These are phyloP conservation scores for Spiromastix sp. DNA, from an alignment of 2,329 filamentous ascomycete genomes.

Conservation along the genomic window DNA sequence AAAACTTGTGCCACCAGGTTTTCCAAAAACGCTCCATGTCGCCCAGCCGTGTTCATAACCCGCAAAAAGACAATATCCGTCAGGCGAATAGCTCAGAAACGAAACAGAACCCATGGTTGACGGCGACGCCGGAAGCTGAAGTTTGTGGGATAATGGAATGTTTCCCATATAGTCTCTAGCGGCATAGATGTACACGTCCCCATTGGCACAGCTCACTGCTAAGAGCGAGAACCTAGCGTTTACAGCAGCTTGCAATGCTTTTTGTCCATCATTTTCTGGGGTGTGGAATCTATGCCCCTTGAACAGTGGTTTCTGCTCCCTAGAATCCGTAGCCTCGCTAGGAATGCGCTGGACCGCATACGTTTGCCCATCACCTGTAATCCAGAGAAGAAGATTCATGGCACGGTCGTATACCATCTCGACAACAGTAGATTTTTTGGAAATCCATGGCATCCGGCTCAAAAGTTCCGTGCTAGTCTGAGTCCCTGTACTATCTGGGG, in stretches of 20 bases:
- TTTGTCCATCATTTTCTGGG: conserved; percentile 49
- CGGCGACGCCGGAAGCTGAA: conserved; percentile 58
- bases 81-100: conserved; percentile 76
- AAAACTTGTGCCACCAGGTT: conserved; percentile 78
- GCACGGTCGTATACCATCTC: conserved; percentile 92
- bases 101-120: conserved; percentile 60
- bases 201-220: conserved; percentile 71
- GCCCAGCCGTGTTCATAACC: conserved; percentile 91
- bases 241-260: conserved; percentile 66
- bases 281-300: conserved; percentile 84
- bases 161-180: conserved; percentile 90
- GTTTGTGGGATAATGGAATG: conserved; percentile 73
- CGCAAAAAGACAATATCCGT: conserved; percentile 91
- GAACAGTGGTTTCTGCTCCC: conserved; percentile 58
- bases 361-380: conserved; percentile 74
- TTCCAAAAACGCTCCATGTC: conserved; percentile 95
- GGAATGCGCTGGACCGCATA: conserved; percentile 74
- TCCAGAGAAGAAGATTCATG: conserved; percentile 93
- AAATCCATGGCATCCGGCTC: conserved; percentile 75
- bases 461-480: conserved; percentile 88
- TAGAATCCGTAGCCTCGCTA: conserved; percentile 32
- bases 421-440: conserved; percentile 62
- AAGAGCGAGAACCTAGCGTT: conserved; percentile 93
- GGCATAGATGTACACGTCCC: conserved; percentile 77
- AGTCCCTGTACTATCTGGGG: conserved; percentile 65